Conservation (phyloP, 2,329 filamentous ascomycete genomes). For the Zalaria obscura region DNA sequence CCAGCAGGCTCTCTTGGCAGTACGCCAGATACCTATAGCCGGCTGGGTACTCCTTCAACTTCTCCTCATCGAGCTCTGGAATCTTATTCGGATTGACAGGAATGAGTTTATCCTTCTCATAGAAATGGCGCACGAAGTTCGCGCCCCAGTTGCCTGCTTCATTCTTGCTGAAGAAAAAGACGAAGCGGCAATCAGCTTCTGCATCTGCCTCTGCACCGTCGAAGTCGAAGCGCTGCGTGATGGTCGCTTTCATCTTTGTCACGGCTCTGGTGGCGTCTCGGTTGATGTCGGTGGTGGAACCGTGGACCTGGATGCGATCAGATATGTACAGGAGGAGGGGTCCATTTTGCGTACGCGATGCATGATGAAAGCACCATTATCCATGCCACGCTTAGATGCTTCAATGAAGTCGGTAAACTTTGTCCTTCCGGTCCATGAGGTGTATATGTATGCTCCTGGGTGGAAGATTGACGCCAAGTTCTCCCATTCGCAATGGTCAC, state of each 20-base stretch:
- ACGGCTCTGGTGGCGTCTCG: slow-evolving; percentile 25
- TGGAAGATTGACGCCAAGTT: slow-evolving; percentile 38
- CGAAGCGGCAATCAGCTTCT: slow-evolving; percentile 28
- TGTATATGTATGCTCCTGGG: slow-evolving; percentile 33
- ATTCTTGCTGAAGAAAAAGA: slow-evolving; percentile 11
- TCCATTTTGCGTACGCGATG: slow-evolving; percentile 15
- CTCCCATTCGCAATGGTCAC: slow-evolving; percentile 37
- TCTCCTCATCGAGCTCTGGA: slow-evolving; percentile 26
- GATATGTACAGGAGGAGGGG: too few species aligned
- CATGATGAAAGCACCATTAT: slow-evolving; percentile 30
- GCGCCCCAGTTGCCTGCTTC: slow-evolving; percentile 26
- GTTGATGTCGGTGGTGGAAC: slow-evolving; percentile 29
- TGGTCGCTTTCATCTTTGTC: slow-evolving; percentile 37
- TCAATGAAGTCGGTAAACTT: slow-evolving; percentile 26
- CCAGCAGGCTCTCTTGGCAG: slow-evolving; percentile 33
- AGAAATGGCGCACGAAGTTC: slow-evolving; percentile 33
- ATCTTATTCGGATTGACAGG: slow-evolving; percentile 28
- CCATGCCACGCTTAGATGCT: slow-evolving; percentile 25
- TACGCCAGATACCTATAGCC: slow-evolving; percentile 33
- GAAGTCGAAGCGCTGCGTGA: slow-evolving; percentile 33
- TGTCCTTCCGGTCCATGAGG: slow-evolving; percentile 35
- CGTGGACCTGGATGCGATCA: slow-evolving; percentile 16
- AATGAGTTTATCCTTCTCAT: slow-evolving; percentile 39
- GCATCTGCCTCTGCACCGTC: slow-evolving; percentile 29
- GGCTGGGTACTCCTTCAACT: slow-evolving; percentile 25